Evolutionary conservation across 1,284 basidiomycete species (phyloP), one percentile per base, ranked within the genome.

Genomic region (Clitocybe nebularis): DNA sequence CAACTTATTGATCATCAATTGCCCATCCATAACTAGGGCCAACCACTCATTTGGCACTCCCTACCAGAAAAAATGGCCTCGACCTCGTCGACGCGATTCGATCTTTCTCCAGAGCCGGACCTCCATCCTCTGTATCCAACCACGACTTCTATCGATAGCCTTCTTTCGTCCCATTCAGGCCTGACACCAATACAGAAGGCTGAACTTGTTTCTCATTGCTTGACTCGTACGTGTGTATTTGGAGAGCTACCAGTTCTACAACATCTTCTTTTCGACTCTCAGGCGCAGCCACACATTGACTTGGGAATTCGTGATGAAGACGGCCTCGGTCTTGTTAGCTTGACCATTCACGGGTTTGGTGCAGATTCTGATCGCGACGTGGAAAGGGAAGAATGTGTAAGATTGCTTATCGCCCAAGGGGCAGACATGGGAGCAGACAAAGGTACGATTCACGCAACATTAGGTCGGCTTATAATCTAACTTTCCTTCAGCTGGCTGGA

Each of bases 331-430:
- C 67, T 92, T 33, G 74, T 93, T 55, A 89, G 84, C 53, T 72
- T 82, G 47, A 72, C 84, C n/a, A 88, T 93, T 51, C 77, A 88
- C 49, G 84, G 87, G 6, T 93, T 93, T 60, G 88, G 89, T 16
- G 78, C 81, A 39, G 86, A 89, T 45, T 75, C 75, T n/a, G 87
- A 90, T 49, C 75, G 81, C 51, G 87, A 89, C 45, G 73, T 90
- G 10, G 91, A 93, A 57, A 74, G 86, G 47, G 91, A 95, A 61
- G 93, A 96, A 62, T 88, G 83, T 46, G 86, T 94, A 1, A 72
- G 92, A 39, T 63, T 91, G 32, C 69, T 96, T 24, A 79, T 92
- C 11, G 74, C 79, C 34, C 82, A 91, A 56, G 88, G 91, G 38
- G 86, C 84, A 35, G 83, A 90, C 54, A 65, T 89, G 37, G 68